phyloP scores from a whole-genome alignment of 164 flowering plant genomes.

The Stephania yunnanensis region DNA sequence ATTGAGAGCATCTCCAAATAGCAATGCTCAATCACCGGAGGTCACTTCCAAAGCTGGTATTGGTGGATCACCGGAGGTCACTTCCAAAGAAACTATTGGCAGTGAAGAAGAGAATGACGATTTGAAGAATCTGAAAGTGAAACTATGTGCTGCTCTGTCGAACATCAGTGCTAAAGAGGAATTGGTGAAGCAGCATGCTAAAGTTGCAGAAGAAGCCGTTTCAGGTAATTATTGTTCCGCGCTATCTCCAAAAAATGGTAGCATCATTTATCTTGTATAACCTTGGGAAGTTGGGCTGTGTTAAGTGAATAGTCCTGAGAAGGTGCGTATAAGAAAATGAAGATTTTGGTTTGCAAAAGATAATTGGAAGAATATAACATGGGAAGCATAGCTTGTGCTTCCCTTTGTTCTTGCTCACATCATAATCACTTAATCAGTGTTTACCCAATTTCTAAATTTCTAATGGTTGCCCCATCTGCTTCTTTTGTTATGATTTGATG shows the following conservation, averaged over 20 bases:
- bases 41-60: conserved; percentile 44
- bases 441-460: background rate
- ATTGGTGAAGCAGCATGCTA: conserved; percentile 61
- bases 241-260: background rate
- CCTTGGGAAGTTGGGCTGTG: background rate
- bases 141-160: conserved; percentile 70
- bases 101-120: conserved; percentile 40
- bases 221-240: conserved; percentile 31
- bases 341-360: background rate
- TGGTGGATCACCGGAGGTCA: conserved; percentile 59
- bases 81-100: conserved; percentile 34
- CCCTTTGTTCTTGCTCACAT: no score
- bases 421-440: no score
- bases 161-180: conserved; percentile 68
- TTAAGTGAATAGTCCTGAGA: background rate
- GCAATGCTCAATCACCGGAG: conserved; percentile 61
- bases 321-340: no score
- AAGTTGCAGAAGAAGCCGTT: conserved; percentile 71
- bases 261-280: background rate
- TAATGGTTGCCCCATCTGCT: background rate
- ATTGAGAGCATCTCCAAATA: conserved; percentile 41
- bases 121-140: conserved; percentile 48
- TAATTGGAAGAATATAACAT: background rate
- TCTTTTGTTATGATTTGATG: background rate
- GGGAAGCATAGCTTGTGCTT: no score